Base-by-base conservation (phyloP, 179 eudicot genomes). In the Beta macrorhiza region DNA sequence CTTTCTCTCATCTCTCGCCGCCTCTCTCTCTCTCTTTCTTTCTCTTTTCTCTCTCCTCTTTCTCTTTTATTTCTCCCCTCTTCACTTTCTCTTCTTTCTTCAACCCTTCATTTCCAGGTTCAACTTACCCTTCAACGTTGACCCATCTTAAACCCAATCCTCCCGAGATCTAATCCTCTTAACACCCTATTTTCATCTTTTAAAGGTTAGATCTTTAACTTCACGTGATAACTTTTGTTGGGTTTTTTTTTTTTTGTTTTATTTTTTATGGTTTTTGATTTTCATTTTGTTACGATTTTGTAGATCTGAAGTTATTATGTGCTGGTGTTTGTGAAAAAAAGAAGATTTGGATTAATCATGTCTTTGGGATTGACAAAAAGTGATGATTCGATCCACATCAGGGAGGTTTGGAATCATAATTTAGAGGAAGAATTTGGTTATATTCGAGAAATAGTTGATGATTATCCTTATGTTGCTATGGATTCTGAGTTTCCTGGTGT, bases 401-500 rank as follows among this genome's bases (percentile, higher is more conserved):
- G 89, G 57, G 87, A 87, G 83, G 89, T 85, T 65, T 87, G 89
- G 89, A 62, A 67, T 10, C 78, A 87, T 71, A 85, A 87, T 59
- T 72, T 87, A 63, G 89, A 84, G 69, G 86, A 87, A 51, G 89
- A 87, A 49, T 85, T 87, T 69, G 88, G 75, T 52, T 62, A 81
- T 14, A 87, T 87, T 71, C 82, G 86, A 22, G 82, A 80, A 6
- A 78, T 85, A n/a, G 87, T 87, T 57, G 87, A 87, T 76, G 81
- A 42, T 13, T 87, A 80, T 22, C 87, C 86, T 81, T 87, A 85
- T 85, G 84, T 85, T 53, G 89, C 89, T 53, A 87, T 87, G 89
- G 89, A 87, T 87, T 76, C 89, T 7, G 89, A 87, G 85, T 87
- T 87, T 74, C 87, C 89, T 19, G 89, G 89, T 45, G 87, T 87